Conservation (phyloP, 208 protist species). For the Crithidia expoeki region DNA sequence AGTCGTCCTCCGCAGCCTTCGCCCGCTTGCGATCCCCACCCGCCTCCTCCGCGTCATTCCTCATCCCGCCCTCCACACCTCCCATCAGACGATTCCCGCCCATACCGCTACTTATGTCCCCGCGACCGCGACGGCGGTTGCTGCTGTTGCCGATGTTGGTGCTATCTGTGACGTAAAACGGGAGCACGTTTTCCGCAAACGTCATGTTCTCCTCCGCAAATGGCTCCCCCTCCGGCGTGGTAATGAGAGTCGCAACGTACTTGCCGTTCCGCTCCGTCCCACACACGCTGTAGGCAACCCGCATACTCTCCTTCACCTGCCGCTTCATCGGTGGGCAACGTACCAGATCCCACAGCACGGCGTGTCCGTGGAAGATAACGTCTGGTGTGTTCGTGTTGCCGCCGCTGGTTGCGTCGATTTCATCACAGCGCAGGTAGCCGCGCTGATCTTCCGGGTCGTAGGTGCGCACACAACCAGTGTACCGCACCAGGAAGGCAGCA, state of each 20-base stretch:
- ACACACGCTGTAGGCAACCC: constrained; percentile 63
- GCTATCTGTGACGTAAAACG: constrained; percentile 22
- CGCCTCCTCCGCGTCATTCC: constrained; percentile 17
- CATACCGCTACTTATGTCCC: constrained; percentile 12
- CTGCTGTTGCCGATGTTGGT: constrained; percentile 2
- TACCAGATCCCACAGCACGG: constrained; percentile 64
- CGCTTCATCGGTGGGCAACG: constrained; percentile 39
- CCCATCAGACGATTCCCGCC: constrained; percentile 12
- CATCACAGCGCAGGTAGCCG: constrained; percentile 72
- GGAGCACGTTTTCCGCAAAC: constrained; percentile 43
- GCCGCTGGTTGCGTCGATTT: constrained; percentile 22
- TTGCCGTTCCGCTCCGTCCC: constrained; percentile 54
- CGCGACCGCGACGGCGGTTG: constrained; percentile 28
- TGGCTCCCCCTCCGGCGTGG: constrained; percentile 49
- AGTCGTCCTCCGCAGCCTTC: constrained; percentile 56
- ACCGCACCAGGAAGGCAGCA: constrained; percentile 46
- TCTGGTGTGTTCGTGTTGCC: constrained; percentile 23
- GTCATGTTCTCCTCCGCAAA: constrained; percentile 51
- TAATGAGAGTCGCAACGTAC: constrained; percentile 78
- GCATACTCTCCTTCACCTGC: constrained; percentile 54
- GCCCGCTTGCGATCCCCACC: constrained; percentile 37
- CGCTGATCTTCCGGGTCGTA: constrained; percentile 73
- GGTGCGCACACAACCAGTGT: constrained; percentile 62
- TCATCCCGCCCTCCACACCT: constrained; percentile 17
- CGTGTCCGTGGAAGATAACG: constrained; percentile 61